A percentile compares a stretch with the other conserved stretches of the same genome.
phyloP scores from a whole-genome alignment of 805 yeast species.

The Grigorovia humatica region DNA sequence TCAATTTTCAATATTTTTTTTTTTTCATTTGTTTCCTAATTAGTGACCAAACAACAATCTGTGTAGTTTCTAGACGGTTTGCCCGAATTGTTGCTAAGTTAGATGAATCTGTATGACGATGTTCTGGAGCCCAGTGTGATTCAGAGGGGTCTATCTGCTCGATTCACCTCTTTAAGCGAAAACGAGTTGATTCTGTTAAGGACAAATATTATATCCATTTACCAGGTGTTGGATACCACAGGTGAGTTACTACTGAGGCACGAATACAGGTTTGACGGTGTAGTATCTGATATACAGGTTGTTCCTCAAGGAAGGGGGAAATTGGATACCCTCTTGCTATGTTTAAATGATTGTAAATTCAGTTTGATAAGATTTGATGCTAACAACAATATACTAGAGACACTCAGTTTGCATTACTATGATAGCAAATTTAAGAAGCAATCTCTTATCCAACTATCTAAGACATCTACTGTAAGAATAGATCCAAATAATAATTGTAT shows the following conservation, averaged over 20 bases:
- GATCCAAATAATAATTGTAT: slow-evolving; percentile 55
- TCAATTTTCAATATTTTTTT: background rate
- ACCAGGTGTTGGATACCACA: slow-evolving; percentile 8
- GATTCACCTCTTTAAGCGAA: slow-evolving; percentile 31
- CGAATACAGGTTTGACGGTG: slow-evolving; percentile 68
- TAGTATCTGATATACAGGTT: slow-evolving; percentile 45
- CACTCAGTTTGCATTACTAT: slow-evolving; percentile 78
- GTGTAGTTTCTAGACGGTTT: no score
- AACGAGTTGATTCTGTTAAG: slow-evolving; percentile 59
- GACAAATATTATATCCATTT: slow-evolving; percentile 46
- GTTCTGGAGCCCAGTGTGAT: slow-evolving; percentile 69
- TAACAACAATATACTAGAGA: slow-evolving; percentile 41
- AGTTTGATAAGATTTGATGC: slow-evolving; percentile 67
- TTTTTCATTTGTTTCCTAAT: no score
- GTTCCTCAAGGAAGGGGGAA: slow-evolving; percentile 39
- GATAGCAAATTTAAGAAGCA: slow-evolving; percentile 53
- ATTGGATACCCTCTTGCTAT: slow-evolving; percentile 51
- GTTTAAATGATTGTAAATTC: slow-evolving; percentile 68
- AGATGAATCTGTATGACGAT: slow-evolving; percentile 64
- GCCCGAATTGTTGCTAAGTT: background rate
- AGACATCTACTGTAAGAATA: slow-evolving; percentile 37
- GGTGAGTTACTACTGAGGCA: slow-evolving; percentile 33
- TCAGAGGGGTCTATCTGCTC: slow-evolving; percentile 45
- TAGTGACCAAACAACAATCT: no score
- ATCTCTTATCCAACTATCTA: slow-evolving; percentile 29